Percentiles rank a stretch among this genome's conserved stretches.
phyloP scores from a whole-genome alignment of 805 yeast genomes.

The Tetrapisispora arboricola region DNA sequence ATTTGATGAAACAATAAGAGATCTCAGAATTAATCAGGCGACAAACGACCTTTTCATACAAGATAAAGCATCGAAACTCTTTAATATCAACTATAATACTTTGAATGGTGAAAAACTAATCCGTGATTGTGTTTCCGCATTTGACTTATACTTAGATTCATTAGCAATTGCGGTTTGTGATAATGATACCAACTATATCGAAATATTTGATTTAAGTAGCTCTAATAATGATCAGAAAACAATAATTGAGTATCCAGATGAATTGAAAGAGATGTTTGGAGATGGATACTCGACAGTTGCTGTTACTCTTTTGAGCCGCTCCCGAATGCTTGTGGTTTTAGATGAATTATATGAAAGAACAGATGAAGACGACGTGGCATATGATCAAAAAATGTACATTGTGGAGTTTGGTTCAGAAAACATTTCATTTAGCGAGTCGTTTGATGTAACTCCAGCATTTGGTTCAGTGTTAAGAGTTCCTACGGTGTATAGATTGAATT shows the following conservation, averaged over 20 bases:
- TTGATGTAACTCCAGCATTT: conserved; percentile 43
- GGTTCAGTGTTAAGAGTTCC: conserved; percentile 40
- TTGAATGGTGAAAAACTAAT: not conserved
- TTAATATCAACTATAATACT: conserved; percentile 1
- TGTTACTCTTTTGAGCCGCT: conserved; percentile 14
- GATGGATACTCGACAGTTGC: conserved; percentile 26
- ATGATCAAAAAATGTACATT: conserved; percentile 22
- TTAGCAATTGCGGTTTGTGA: conserved; percentile 1
- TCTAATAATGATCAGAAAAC: not conserved
- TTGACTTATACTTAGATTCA: conserved; percentile 8
- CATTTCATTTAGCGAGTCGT: conserved; percentile 25
- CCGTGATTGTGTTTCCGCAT: conserved; percentile 7
- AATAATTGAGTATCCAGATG: conserved; percentile 21
- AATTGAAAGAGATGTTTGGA: conserved; percentile 17
- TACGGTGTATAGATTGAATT: conserved; percentile 33
- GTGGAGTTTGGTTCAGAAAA: conserved; percentile 5
- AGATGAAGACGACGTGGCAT: conserved; percentile 13
- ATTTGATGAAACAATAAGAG: conserved; percentile 2
- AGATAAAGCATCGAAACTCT: conserved; percentile 4
- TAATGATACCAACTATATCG: not conserved
- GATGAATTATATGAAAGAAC: conserved; percentile 21
- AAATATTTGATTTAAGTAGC: not conserved
- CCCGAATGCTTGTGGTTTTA: conserved; percentile 17
- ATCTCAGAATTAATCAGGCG: conserved; percentile 3
- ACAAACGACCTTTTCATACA: conserved; percentile 3